Percentiles rank a stretch among this genome's conserved stretches.
Conservation (phyloP, 179 eudicot species). For the Vitellaria paradoxa region DNA sequence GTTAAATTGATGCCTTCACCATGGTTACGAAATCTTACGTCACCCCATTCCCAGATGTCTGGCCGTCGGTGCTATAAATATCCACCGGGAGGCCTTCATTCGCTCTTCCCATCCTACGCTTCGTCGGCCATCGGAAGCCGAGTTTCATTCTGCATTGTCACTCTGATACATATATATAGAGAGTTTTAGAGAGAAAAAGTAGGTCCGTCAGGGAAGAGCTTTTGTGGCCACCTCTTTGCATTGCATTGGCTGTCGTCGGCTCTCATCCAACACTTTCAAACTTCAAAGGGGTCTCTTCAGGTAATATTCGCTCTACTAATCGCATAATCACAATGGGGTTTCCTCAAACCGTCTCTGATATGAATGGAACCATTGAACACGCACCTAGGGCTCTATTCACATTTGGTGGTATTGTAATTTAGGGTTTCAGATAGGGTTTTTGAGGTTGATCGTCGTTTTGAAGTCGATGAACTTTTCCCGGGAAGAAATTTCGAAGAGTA, state of each 20-base stretch:
- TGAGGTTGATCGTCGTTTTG: background rate
- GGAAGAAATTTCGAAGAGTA: background rate
- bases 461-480: background rate
- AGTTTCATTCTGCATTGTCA: background rate
- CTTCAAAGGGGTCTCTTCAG: background rate
- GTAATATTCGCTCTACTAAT: background rate
- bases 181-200: background rate
- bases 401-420: background rate
- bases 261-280: background rate
- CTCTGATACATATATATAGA: background rate
- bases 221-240: background rate
- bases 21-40: background rate
- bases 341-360: background rate
- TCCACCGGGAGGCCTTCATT: background rate
- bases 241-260: background rate
- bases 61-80: constrained; percentile 7
- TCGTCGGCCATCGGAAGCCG: constrained; percentile 12
- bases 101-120: background rate
- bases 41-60: background rate
- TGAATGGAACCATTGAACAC: background rate
- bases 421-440: constrained; percentile 14
- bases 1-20: background rate
- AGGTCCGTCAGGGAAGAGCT: background rate
- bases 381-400: background rate
- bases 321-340: constrained; percentile 4